Base-by-base conservation (phyloP, 345 rosid species). In the Erodium maritimum region DNA sequence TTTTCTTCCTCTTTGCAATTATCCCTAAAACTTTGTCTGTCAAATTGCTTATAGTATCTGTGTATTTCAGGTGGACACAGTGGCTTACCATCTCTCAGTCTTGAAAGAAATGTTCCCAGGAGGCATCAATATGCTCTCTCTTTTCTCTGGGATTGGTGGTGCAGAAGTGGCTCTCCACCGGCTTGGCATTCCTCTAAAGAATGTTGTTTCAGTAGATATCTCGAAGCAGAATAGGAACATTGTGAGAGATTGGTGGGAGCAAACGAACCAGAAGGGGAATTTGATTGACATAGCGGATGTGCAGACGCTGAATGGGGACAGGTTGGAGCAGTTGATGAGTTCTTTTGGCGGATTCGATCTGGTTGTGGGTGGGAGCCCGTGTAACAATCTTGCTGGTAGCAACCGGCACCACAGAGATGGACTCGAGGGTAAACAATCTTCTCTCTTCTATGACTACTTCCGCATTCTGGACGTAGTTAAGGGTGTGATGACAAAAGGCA, bases 61-160 rank as follows among this genome's bases (percentile, higher is more conserved):
- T 42, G 17, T 12, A 51, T 68, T 77, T 53, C 79, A 89, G 96
- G 87, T 91, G 3, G 96, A 91, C 65, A 91, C 98, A 0, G 98
- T 91, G 59, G 98, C 98, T 1, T 91, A 84, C 59, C 96, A 91
- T 61, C 73, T 86, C 0, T 88, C 96, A 3, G 90, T 71, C 2
- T 55, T 91, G 57, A 91, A 79, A 46, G 73, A 76, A 8, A 21
- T 80, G 66, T 91, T 65, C 69, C 95, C 96, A 0, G 22, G 29
- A 18, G 98, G 96, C 17, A 63, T 91, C 55, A 88, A 77, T 61
- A 63, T 88, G 7, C 81, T 91, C 17, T 91, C 96, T 4, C 88
- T 91, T 21, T 91, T 91, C 73, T 80, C 96, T 11, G 98, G 98
- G 13, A 91, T 91, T 18, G 98, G 98, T 17, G 98, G 96, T 23